These are phyloP conservation scores for Fusarium virguliforme DNA, from an alignment of 2,329 filamentous ascomycete species.

Conservation along the genomic window DNA sequence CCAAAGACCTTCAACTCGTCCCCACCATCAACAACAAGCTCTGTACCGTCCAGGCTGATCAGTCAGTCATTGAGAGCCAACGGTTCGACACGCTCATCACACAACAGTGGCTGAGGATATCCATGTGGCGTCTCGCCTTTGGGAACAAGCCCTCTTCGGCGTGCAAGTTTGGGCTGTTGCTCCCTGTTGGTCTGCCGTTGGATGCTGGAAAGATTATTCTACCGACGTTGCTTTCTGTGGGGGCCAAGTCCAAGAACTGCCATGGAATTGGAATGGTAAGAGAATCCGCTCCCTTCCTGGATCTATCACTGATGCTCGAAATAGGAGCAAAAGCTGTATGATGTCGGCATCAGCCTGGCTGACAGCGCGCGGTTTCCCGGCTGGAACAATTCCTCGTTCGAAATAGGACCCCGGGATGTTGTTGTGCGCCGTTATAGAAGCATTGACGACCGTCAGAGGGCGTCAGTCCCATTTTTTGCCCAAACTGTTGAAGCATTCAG, in stretches of 20 bases:
- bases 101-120: slow-evolving; percentile 54
- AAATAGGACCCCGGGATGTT: slow-evolving; percentile 52
- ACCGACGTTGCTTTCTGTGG: slow-evolving; percentile 47
- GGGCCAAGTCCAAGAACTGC: slow-evolving; percentile 52
- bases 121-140: slow-evolving; percentile 54
- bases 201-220: slow-evolving; percentile 54
- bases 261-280: slow-evolving; percentile 55
- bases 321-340: slow-evolving; percentile 55
- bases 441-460: slow-evolving; percentile 49
- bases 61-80: slow-evolving; percentile 54
- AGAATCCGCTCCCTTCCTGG: accelerated
- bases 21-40: slow-evolving; percentile 51
- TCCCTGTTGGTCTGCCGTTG: slow-evolving; percentile 48
- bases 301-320: not conserved
- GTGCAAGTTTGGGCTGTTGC: slow-evolving; percentile 36
- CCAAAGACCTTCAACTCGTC: slow-evolving; percentile 46
- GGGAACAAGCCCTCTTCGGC: slow-evolving; percentile 48
- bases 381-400: slow-evolving; percentile 43
- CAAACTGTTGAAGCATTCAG: slow-evolving; percentile 49
- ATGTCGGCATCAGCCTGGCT: slow-evolving; percentile 52
- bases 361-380: slow-evolving; percentile 48
- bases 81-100: slow-evolving; percentile 55
- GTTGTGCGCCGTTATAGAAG: slow-evolving; percentile 49
- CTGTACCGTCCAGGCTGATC: slow-evolving; percentile 48
- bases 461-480: slow-evolving; percentile 51